A percentile compares a stretch with the other conserved stretches of the same genome.
Conservation (phyloP, 805 yeast genomes). For the Cyberlindnera xishuangbannaensis region DNA sequence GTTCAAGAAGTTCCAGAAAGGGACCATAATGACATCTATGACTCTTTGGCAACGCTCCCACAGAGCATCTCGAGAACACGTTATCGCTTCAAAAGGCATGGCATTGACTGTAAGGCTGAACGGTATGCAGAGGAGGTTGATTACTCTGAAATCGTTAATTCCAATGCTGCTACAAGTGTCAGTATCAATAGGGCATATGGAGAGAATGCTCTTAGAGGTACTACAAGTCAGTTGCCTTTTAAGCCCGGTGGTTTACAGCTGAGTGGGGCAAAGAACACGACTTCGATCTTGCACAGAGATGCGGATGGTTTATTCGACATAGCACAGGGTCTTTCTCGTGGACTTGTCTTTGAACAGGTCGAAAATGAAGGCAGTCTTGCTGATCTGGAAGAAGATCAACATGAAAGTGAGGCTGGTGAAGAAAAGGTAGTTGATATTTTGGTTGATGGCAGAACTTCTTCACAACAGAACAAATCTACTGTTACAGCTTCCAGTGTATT, state of each 20-base stretch:
- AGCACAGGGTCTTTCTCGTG: slow-evolving; percentile 79
- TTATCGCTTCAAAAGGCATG: slow-evolving; percentile 63
- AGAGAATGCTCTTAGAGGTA: slow-evolving; percentile 60
- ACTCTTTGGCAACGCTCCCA: slow-evolving; percentile 50
- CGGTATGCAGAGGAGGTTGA: slow-evolving; percentile 61
- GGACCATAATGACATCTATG: slow-evolving; percentile 20
- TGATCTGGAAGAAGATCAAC: slow-evolving; percentile 16
- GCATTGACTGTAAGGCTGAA: slow-evolving; percentile 66
- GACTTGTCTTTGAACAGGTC: slow-evolving; percentile 34
- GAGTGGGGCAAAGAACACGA: slow-evolving; percentile 29
- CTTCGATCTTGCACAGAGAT: slow-evolving; percentile 53
- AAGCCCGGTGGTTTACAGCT: slow-evolving; percentile 80
- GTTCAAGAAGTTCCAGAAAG: slow-evolving; percentile 52
- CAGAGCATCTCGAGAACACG: slow-evolving; percentile 55
- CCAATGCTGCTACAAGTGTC: slow-evolving; percentile 63
- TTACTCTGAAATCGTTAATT: slow-evolving; percentile 34
- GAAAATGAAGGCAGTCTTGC: slow-evolving; percentile 8
- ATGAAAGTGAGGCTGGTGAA: slow-evolving; percentile 24
- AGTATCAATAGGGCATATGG: slow-evolving; percentile 66
- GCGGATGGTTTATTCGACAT: slow-evolving; percentile 70
- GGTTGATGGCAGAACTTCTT: no score
- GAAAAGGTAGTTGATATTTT: slow-evolving; percentile 9
- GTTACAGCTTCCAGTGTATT: slow-evolving; percentile 10
- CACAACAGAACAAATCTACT: no score
- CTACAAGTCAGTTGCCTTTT: slow-evolving; percentile 75